Percentiles rank a stretch among this genome's conserved stretches.
Evolutionary conservation across 78 protist genomes (phyloP).

Genomic region (Speleostelium caveatum): DNA sequence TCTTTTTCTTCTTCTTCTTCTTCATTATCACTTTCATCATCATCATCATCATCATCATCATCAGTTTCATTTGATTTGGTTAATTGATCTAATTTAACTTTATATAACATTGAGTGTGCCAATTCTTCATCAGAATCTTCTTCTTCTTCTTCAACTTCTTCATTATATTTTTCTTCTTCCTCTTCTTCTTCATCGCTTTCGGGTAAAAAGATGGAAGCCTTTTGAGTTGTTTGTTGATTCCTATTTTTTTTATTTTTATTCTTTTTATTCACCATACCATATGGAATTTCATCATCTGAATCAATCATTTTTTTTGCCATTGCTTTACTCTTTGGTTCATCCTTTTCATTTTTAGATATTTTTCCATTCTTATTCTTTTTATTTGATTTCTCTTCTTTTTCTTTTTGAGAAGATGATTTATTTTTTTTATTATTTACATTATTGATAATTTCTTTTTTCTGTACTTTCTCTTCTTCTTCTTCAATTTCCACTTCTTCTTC

Average conservation of each 20-base stretch:
- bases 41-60: neutral
- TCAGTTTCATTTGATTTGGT: neutral
- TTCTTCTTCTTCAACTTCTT: conserved; percentile 11
- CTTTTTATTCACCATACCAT: conserved; percentile 15
- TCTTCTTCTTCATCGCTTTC: neutral
- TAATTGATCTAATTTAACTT: neutral
- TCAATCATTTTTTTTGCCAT: neutral
- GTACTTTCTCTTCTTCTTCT: no score
- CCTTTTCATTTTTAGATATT: neutral
- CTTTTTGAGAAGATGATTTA: no score
- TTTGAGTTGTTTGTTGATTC: no score
- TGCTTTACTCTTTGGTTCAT: neutral
- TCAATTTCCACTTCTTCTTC: no score
- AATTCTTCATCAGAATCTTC: conserved; percentile 5
- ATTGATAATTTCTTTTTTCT: no score
- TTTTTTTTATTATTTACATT: no score
- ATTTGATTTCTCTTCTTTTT: no score
- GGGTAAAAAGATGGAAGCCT: neutral
- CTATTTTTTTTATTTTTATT: conserved; percentile 15
- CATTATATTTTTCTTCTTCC: neutral
- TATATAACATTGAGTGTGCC: neutral
- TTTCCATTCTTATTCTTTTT: no score
- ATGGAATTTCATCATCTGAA: conserved; percentile 10
- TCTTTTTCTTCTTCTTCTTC: neutral
- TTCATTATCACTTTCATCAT: conserved; percentile 5